Evolutionary conservation across 73 alveolate species (phyloP).

Genomic region (Halteria grandinella): DNA sequence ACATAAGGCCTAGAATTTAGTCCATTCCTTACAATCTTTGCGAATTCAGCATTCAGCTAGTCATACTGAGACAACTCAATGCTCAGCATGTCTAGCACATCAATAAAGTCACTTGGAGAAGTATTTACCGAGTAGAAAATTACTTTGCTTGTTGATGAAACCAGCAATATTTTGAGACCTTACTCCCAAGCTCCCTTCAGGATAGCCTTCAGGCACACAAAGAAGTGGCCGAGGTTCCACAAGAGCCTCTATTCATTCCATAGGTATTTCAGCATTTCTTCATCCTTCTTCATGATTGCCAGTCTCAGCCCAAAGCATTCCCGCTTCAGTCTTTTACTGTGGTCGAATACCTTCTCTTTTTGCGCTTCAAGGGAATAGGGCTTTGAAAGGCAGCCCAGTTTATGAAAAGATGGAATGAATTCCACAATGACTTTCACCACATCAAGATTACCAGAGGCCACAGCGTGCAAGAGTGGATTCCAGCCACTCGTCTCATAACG

Average conservation of each 20-base stretch:
- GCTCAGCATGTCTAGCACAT: too few species aligned
- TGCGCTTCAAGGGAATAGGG: slow-evolving; percentile 6
- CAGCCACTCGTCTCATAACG: background rate
- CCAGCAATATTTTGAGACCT: slow-evolving; percentile 29
- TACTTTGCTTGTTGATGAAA: slow-evolving; percentile 35
- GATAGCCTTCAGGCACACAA: slow-evolving; percentile 4
- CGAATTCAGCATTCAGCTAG: background rate
- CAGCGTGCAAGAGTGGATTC: slow-evolving; percentile 47
- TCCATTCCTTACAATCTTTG: background rate
- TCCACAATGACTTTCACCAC: slow-evolving; percentile 25
- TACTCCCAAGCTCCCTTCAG: slow-evolving; percentile 17
- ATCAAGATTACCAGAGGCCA: slow-evolving; percentile 2
- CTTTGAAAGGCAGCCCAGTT: slow-evolving; percentile 22
- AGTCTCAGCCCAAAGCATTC: slow-evolving; percentile 24
- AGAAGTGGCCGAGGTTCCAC: slow-evolving; percentile 46
- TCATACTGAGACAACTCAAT: slow-evolving; percentile 16
- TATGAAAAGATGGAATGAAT: slow-evolving; percentile 16
- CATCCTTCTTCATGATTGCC: slow-evolving; percentile 11
- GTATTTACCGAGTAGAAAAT: slow-evolving; percentile 33
- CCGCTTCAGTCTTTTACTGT: slow-evolving; percentile 12
- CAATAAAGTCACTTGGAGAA: slow-evolving; percentile 3
- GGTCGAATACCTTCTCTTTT: slow-evolving; percentile 18
- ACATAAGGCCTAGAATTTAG: slow-evolving; percentile 22
- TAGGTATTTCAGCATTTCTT: slow-evolving; percentile 9
- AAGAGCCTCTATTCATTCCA: slow-evolving; percentile 43